These are phyloP conservation scores for Centella asiatica DNA, from an alignment of 129 eudicot species.

Conservation along the genomic window DNA sequence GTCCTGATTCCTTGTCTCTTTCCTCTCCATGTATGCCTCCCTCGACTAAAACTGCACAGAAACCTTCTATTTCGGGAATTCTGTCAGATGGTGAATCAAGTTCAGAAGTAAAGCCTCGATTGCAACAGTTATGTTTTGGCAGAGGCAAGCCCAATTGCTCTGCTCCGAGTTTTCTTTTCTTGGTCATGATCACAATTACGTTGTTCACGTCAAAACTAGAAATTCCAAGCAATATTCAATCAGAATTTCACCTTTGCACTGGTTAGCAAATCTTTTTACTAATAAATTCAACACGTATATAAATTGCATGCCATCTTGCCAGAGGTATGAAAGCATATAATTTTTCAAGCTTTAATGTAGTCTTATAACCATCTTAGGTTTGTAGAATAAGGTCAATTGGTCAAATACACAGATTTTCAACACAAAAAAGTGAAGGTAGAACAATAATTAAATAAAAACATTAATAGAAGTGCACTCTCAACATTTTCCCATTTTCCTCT, in stretches of 20 bases:
- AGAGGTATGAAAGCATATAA: too few relatives aligned
- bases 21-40: background rate
- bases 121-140: slow-evolving; percentile 41
- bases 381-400: background rate
- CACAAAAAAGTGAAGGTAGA: too few relatives aligned
- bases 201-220: slow-evolving; percentile 11
- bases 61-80: slow-evolving; percentile 7
- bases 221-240: background rate
- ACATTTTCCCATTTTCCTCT: too few relatives aligned
- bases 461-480: too few relatives aligned
- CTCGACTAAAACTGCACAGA: background rate
- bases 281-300: too few relatives aligned
- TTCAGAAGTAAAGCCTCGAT: slow-evolving; percentile 11
- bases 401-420: too few relatives aligned
- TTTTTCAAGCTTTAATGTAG: too few relatives aligned
- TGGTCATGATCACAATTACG: slow-evolving; percentile 21
- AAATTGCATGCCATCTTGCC: too few relatives aligned
- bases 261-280: too few relatives aligned
- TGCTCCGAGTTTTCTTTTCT: slow-evolving; percentile 48
- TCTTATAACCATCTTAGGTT: too few relatives aligned
- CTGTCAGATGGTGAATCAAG: slow-evolving; percentile 5
- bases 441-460: too few relatives aligned
- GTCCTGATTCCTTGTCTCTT: slow-evolving; percentile 16
- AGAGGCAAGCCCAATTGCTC: slow-evolving; percentile 31
- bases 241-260: background rate